Evolutionary conservation across 2,329 filamentous ascomycete genomes (phyloP).

Genomic region (Cadophora gregata): DNA sequence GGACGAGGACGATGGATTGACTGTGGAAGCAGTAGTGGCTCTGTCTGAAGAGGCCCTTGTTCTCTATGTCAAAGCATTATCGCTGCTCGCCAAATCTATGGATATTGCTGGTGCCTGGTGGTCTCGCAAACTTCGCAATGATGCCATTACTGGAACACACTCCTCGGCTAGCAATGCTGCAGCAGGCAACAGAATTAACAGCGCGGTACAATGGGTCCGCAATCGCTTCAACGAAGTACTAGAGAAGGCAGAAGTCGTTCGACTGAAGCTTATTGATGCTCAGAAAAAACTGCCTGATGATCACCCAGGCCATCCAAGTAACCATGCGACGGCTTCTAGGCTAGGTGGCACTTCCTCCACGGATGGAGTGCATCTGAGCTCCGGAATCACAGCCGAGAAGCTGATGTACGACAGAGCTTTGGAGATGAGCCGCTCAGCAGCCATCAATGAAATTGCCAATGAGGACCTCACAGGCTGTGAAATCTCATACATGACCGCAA

Average conservation of each 20-base stretch:
- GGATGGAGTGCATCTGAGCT: conserved; percentile 82
- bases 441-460: conserved; percentile 93
- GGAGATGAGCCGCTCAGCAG: conserved; percentile 94
- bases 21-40: conserved; percentile 81
- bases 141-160: conserved; percentile 54
- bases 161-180: conserved; percentile 50
- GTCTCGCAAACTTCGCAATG: conserved; percentile 75
- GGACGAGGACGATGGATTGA: conserved; percentile 78
- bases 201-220: conserved; percentile 94
- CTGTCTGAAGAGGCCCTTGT: conserved; percentile 95
- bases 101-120: conserved; percentile 95
- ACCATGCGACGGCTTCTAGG: conserved; percentile 67
- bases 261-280: conserved; percentile 82
- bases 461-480: conserved; percentile 88
- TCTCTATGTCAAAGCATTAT: conserved; percentile 92
- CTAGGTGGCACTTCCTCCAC: conserved; percentile 60
- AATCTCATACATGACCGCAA: conserved; percentile 89
- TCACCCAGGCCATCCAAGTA: conserved; percentile 85
- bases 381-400: conserved; percentile 92
- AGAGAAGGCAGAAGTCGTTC: conserved; percentile 95
- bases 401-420: conserved; percentile 97
- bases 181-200: conserved; percentile 76
- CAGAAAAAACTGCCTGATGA: conserved; percentile 83
- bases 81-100: conserved; percentile 91
- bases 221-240: conserved; percentile 95